Evolutionary conservation across 495 filamentous ascomycete genomes (phyloP).

Genomic region (Lasiosphaeria hispida): DNA sequence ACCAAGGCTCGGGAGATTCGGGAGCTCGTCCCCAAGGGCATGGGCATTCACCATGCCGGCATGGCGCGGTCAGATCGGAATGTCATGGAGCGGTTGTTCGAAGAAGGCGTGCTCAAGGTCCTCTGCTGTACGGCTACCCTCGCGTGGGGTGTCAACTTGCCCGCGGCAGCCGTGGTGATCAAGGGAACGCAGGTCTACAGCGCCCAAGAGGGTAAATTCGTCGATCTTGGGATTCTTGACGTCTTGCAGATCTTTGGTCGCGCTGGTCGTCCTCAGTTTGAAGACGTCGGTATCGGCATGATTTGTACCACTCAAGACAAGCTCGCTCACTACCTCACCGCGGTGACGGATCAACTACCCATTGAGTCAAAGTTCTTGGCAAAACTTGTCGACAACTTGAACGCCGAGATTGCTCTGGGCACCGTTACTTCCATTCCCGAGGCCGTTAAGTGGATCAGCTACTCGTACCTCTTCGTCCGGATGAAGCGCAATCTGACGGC

Average conservation of each 20-base stretch:
- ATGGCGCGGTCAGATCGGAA: slow-evolving; percentile 93
- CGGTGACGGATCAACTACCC: slow-evolving; percentile 91
- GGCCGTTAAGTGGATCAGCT: slow-evolving; percentile 94
- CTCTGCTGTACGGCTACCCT: slow-evolving; percentile 98
- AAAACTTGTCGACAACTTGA: slow-evolving; percentile 92
- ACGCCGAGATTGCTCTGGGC: slow-evolving; percentile 89
- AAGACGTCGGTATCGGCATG: slow-evolving; percentile 93
- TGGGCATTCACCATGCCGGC: slow-evolving; percentile 94
- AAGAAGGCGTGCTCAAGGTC: slow-evolving; percentile 84
- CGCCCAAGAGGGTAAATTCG: slow-evolving; percentile 91
- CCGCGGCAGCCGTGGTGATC: slow-evolving; percentile 94
- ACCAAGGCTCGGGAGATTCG: slow-evolving; percentile 81
- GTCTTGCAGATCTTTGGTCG: slow-evolving; percentile 98
- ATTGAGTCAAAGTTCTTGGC: slow-evolving; percentile 93
- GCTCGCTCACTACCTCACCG: slow-evolving; percentile 84
- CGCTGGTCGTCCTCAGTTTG: slow-evolving; percentile 94
- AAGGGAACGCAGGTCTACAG: slow-evolving; percentile 98
- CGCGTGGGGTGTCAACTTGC: slow-evolving; percentile 98
- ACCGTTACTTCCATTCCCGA: slow-evolving; percentile 95
- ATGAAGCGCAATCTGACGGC: slow-evolving; percentile 89
- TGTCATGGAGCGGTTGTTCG: slow-evolving; percentile 86
- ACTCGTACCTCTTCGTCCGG: slow-evolving; percentile 94
- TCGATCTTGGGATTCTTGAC: slow-evolving; percentile 94
- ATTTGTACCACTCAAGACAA: slow-evolving; percentile 95
- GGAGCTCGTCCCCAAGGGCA: slow-evolving; percentile 82